Percentiles rank a stretch among this genome's conserved stretches.
phyloP scores from a whole-genome alignment of 176 grass and related monocot species.

The Musa beccarii region DNA sequence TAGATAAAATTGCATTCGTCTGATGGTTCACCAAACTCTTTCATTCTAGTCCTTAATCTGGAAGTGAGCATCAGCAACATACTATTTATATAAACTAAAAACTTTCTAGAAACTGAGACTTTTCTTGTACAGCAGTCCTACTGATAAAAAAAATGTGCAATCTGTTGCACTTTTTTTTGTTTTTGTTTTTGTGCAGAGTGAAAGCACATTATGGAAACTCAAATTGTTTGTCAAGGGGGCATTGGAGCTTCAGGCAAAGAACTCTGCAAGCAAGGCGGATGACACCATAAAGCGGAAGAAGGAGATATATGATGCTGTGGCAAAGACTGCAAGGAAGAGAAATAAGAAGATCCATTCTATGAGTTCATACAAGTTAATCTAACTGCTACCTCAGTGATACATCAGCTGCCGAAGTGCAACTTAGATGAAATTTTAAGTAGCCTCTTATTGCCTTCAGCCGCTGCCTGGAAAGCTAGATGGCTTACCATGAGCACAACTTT shows the following conservation, averaged over 20 bases:
- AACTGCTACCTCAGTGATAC: too few relatives aligned
- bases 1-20: too few relatives aligned
- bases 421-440: too few relatives aligned
- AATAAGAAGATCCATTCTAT: conserved; percentile 33
- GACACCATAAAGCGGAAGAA: conserved; percentile 73
- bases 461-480: too few relatives aligned
- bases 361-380: too few relatives aligned
- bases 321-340: conserved; percentile 51
- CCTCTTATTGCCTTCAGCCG: too few relatives aligned
- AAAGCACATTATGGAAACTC: conserved; percentile 74
- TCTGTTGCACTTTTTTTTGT: not conserved
- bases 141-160: not conserved
- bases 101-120: not conserved
- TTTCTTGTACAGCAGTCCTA: not conserved
- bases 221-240: conserved; percentile 80
- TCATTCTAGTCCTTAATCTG: not conserved
- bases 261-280: conserved; percentile 35
- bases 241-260: conserved; percentile 44
- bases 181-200: conserved; percentile 44
- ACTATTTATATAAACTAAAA: too few relatives aligned
- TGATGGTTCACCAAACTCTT: not conserved
- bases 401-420: too few relatives aligned
- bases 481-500: too few relatives aligned
- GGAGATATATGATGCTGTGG: conserved; percentile 67
- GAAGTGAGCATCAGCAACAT: not conserved